A percentile compares a stretch with the other conserved stretches of the same genome.
Conservation (phyloP, 768 basidiomycete species). For the Macrolepiota dolichaula region DNA sequence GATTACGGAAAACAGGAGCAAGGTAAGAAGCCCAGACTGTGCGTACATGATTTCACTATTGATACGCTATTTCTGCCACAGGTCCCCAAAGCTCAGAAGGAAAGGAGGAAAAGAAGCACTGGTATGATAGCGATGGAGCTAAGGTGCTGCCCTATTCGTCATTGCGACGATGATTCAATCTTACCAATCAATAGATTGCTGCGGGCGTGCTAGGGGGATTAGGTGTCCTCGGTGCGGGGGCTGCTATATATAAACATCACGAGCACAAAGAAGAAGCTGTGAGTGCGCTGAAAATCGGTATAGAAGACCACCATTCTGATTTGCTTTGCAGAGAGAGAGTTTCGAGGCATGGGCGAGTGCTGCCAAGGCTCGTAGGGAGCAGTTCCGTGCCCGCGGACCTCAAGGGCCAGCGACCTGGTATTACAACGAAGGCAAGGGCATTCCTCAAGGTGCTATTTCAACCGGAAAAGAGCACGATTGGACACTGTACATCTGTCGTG, state of each 20-base stretch:
- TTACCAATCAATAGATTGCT: slow-evolving; percentile 46
- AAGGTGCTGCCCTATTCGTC: not conserved
- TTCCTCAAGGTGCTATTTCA: slow-evolving; percentile 55
- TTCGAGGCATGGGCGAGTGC: slow-evolving; percentile 48
- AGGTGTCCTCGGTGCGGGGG: slow-evolving; percentile 49
- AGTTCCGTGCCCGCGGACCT: slow-evolving; percentile 41
- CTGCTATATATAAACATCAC: slow-evolving; percentile 51
- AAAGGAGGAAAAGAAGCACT: slow-evolving; percentile 50
- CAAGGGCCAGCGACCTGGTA: slow-evolving; percentile 58
- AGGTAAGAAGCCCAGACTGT: not conserved
- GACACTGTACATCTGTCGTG: slow-evolving; percentile 56
- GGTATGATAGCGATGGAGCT: slow-evolving; percentile 38
- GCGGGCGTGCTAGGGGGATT: slow-evolving; percentile 58
- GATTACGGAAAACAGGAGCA: slow-evolving; percentile 12
- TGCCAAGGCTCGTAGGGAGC: slow-evolving; percentile 49
- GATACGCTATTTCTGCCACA: slow-evolving; percentile 11
- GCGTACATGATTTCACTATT: not conserved
- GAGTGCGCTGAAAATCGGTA: slow-evolving; percentile 1
- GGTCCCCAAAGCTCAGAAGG: slow-evolving; percentile 21
- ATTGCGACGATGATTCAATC: not conserved
- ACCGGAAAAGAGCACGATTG: slow-evolving; percentile 53
- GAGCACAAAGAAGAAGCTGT: slow-evolving; percentile 58
- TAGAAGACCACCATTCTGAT: not conserved
- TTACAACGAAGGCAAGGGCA: slow-evolving; percentile 52
- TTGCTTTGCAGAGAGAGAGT: slow-evolving; percentile 43